phyloP scores from a whole-genome alignment of 352 stramenopile species.

The Phytophthora kernoviae region DNA sequence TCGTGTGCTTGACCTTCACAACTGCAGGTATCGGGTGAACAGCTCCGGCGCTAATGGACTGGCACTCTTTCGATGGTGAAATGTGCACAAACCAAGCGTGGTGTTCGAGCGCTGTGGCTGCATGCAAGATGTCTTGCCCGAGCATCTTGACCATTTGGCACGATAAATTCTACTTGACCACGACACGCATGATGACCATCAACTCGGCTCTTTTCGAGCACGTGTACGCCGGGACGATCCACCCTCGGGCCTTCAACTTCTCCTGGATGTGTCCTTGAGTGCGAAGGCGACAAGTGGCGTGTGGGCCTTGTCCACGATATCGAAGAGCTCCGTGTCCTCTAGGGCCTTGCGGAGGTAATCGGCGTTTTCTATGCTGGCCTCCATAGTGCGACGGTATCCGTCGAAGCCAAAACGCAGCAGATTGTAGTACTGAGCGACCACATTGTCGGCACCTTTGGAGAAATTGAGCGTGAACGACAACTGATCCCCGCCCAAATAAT shows the following conservation, averaged over 20 bases:
- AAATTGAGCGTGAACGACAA: conserved; percentile 93
- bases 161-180: conserved; percentile 87
- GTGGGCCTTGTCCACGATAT: conserved; percentile 83
- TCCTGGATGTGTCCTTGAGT: conserved; percentile 86
- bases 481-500: conserved; percentile 73
- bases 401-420: conserved; percentile 26
- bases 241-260: conserved; percentile 71
- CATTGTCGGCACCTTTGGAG: conserved; percentile 76
- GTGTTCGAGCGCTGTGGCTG: conserved; percentile 70
- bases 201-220: conserved; percentile 72
- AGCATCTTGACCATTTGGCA: conserved; percentile 85
- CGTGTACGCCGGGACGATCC: conserved; percentile 88
- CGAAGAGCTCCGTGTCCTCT: conserved; percentile 69
- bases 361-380: conserved; percentile 86
- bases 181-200: conserved; percentile 84
- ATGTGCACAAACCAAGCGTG: conserved; percentile 51
- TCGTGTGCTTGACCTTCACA: conserved; percentile 65
- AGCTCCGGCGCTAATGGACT: conserved; percentile 30
- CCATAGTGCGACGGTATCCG: conserved; percentile 78
- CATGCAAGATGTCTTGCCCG: conserved; percentile 78
- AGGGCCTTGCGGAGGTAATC: conserved; percentile 71
- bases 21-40: conserved; percentile 52
- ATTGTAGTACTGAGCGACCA: conserved; percentile 30
- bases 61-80: conserved; percentile 60
- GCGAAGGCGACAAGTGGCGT: conserved; percentile 87